phyloP scores from a whole-genome alignment of 2,329 filamentous ascomycete genomes.

The Pestalotiopsis sp. region DNA sequence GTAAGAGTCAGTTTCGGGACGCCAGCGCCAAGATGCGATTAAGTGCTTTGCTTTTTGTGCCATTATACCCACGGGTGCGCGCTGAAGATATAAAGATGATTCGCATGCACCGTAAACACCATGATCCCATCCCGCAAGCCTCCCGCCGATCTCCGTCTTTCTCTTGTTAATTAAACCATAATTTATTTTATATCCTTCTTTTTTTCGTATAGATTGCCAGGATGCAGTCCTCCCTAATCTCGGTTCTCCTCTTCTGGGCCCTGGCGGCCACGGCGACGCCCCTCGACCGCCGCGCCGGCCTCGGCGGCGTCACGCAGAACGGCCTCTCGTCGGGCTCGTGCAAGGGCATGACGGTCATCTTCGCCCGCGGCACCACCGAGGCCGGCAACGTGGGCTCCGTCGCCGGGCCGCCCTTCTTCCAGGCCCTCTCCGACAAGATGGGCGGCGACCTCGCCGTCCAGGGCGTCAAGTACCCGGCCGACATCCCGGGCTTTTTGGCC shows the following conservation, averaged over 20 bases:
- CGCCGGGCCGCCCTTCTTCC: conserved; percentile 53
- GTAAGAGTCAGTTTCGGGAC: not conserved
- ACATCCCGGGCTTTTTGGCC: conserved; percentile 44
- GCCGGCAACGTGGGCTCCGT: conserved; percentile 51
- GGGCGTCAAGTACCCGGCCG: conserved; percentile 55
- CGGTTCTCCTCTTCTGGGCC: conserved; percentile 1
- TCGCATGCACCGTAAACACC: not conserved
- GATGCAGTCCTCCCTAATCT: conserved; percentile 3
- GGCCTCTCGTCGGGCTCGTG: conserved; percentile 27
- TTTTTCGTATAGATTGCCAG: not conserved
- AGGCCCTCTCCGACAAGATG: conserved; percentile 42
- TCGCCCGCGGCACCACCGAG: conserved; percentile 59
- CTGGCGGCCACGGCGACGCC: conserved; percentile 10
- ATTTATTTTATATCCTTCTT: not conserved
- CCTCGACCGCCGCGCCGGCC: conserved; percentile 13
- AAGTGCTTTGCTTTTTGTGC: not conserved
- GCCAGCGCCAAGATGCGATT: not conserved
- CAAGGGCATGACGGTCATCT: conserved; percentile 54
- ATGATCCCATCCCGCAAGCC: not conserved
- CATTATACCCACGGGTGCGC: not conserved
- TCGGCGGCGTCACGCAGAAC: conserved; percentile 10
- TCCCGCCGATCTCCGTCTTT: not conserved
- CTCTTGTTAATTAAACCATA: not conserved
- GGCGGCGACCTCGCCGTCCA: conserved; percentile 51
- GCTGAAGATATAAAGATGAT: not conserved